Conservation (phyloP, 139 green algal genomes). For the Protoeuglena noctilucae region DNA sequence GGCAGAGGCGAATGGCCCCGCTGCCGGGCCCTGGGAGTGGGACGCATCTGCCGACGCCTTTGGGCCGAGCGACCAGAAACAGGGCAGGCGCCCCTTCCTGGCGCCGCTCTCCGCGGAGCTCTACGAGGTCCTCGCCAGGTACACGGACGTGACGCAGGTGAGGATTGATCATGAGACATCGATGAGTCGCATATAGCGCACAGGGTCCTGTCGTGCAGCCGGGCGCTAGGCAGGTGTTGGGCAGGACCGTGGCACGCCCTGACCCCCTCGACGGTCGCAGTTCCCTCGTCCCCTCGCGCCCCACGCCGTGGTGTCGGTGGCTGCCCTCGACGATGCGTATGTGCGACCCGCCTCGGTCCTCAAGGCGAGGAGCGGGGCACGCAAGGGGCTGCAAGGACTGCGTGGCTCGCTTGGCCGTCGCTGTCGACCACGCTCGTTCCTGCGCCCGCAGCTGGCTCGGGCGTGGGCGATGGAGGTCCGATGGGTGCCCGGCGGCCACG, state of each 20-base stretch:
- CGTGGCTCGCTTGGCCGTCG: no score
- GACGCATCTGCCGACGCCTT: conserved; percentile 7
- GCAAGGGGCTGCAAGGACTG: no score
- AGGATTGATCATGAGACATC: conserved; percentile 36
- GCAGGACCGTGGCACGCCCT: background rate
- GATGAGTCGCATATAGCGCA: background rate
- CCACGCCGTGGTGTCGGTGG: conserved; percentile 56
- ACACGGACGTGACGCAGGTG: conserved; percentile 59
- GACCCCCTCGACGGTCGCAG: conserved; percentile 40
- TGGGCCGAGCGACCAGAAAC: conserved; percentile 5
- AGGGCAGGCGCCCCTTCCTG: conserved; percentile 1
- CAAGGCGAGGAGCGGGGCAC: no score
- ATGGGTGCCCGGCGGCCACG: conserved; percentile 37
- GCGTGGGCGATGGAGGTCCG: background rate
- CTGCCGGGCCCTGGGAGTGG: conserved; percentile 4
- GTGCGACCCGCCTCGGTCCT: no score
- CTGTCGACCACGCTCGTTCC: no score
- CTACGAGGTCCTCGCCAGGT: conserved; percentile 54
- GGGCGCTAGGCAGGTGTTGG: no score
- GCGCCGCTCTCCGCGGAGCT: conserved; percentile 11
- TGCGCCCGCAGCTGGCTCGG: no score
- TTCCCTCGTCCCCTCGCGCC: no score
- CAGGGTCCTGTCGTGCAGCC: no score
- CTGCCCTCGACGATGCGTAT: conserved; percentile 54
- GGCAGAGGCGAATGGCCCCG: background rate